These are phyloP conservation scores for Schizonepeta tenuifolia DNA, from an alignment of 257 asterid species.

Conservation along the genomic window DNA sequence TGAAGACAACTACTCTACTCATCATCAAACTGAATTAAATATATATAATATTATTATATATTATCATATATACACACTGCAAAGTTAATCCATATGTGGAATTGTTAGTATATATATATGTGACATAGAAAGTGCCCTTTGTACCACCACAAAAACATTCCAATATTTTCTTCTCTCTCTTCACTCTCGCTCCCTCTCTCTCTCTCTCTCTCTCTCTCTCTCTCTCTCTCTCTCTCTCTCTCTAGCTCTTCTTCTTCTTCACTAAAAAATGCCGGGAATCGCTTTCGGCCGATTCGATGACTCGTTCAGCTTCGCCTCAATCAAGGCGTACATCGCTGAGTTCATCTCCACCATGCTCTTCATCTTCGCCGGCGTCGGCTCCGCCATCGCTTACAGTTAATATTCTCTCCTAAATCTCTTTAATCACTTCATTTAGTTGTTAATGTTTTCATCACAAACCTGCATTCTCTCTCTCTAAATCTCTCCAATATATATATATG, in stretches of 20 bases:
- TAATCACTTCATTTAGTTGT: no score
- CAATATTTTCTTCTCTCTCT: neutral
- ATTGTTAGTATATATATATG: constrained; percentile 51
- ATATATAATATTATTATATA: neutral
- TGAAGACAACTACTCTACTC: neutral
- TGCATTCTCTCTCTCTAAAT: no score
- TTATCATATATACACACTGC: neutral
- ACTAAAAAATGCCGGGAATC: constrained; percentile 59
- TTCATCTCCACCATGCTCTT: constrained; percentile 95
- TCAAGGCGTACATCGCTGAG: constrained; percentile 91
- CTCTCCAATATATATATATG: neutral
- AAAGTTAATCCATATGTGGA: neutral
- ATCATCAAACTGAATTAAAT: constrained; percentile 3
- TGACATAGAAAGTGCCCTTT: constrained; percentile 28
- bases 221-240: neutral
- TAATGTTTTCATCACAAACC: no score
- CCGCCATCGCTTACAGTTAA: constrained; percentile 81
- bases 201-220: neutral
- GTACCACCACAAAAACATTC: constrained; percentile 29
- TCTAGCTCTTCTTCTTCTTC: neutral
- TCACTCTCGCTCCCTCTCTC: neutral
- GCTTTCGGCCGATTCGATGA: constrained; percentile 85
- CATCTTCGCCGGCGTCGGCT: constrained; percentile 96
- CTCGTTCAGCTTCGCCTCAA: constrained; percentile 59
- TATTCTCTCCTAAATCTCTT: neutral